Conservation (phyloP, 2,329 filamentous ascomycete genomes). For the Fusarium palustre region DNA sequence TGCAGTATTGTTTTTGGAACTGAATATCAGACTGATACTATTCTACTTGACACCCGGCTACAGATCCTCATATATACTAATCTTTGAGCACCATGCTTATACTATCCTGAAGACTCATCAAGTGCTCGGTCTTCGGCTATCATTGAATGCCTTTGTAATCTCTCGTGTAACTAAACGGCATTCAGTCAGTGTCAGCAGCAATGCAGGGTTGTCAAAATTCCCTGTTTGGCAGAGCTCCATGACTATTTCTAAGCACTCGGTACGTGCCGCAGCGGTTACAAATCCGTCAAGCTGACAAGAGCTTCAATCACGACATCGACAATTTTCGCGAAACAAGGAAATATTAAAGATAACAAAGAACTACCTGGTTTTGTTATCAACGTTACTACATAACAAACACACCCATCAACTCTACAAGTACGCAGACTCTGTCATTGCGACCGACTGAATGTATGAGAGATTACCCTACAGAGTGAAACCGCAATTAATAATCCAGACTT, state of each 20-base stretch:
- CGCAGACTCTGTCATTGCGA: neutral
- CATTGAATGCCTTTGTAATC: conserved; percentile 29
- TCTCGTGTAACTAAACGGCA: neutral
- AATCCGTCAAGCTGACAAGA: conserved; percentile 27
- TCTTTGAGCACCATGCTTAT: neutral
- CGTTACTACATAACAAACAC: neutral
- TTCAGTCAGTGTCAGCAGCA: neutral
- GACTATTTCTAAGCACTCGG: conserved; percentile 31
- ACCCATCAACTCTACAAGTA: rapidly evolving
- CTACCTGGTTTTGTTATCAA: neutral
- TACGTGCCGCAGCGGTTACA: neutral
- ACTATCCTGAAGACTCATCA: neutral
- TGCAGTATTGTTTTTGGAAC: neutral
- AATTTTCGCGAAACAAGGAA: neutral
- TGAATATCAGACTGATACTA: neutral
- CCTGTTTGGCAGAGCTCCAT: neutral
- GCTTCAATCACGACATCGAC: conserved; percentile 4
- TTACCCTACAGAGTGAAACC: neutral
- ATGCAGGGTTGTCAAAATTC: neutral
- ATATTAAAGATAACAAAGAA: neutral
- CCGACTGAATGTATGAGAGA: too few species aligned
- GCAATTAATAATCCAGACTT: neutral
- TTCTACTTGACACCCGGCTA: neutral
- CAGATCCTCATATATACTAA: neutral
- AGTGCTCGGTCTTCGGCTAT: conserved; percentile 30